These are phyloP conservation scores for Ambrosia artemisiifolia DNA, from an alignment of 129 eudicot species.

Conservation along the genomic window DNA sequence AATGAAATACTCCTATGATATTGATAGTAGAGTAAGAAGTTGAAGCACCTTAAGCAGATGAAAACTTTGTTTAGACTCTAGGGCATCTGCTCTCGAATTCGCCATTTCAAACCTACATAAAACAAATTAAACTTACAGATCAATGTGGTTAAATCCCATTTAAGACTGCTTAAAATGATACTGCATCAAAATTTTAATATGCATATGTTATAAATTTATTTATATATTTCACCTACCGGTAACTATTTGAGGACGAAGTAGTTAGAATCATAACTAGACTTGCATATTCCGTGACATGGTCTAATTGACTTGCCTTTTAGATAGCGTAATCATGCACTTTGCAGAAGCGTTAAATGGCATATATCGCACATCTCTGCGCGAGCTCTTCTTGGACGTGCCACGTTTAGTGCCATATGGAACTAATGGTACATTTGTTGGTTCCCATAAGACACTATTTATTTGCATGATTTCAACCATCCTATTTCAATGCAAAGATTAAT, in stretches of 20 bases:
- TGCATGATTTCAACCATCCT: constrained; percentile 16
- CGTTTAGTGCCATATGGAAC: neutral
- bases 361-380: neutral
- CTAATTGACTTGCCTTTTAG: constrained; percentile 15
- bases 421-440: constrained; percentile 2
- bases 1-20: neutral
- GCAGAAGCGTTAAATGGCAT: neutral
- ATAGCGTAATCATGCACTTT: neutral
- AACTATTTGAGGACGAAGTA: neutral
- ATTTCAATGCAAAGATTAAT: constrained; percentile 1
- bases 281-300: neutral
- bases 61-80: neutral
- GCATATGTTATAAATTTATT: too few relatives aligned
- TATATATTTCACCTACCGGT: too few relatives aligned
- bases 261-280: neutral
- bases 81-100: neutral
- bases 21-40: neutral
- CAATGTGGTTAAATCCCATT: neutral
- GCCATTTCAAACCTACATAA: constrained; percentile 16
- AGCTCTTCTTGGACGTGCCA: constrained; percentile 2
- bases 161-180: neutral
- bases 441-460: constrained; percentile 8
- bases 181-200: too few relatives aligned
- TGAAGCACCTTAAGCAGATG: constrained; percentile 21
- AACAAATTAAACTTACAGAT: neutral